Percentiles rank a stretch among this genome's conserved stretches.
These are phyloP conservation scores for Volvox africanus DNA, from an alignment of 139 green algal species.

Conservation along the genomic window DNA sequence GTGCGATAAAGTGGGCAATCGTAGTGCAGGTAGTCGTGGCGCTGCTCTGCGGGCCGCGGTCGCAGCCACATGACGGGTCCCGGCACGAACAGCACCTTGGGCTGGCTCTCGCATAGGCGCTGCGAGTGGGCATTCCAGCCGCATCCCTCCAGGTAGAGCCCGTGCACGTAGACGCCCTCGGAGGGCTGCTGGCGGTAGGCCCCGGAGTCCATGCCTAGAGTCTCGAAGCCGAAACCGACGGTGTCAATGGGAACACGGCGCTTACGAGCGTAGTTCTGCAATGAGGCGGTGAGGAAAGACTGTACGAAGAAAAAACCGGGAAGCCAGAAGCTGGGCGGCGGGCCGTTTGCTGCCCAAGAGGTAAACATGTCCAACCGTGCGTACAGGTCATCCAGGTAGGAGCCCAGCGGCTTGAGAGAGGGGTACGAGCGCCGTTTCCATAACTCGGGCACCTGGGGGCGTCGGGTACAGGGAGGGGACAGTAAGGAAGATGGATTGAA, in stretches of 20 bases:
- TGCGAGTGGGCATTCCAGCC: constrained; percentile 69
- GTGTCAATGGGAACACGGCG: constrained; percentile 82
- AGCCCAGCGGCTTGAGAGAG: constrained; percentile 78
- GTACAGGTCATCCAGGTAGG: constrained; percentile 83
- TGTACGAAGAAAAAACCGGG: constrained; percentile 90
- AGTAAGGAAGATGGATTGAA: too few relatives aligned
- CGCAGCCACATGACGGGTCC: constrained; percentile 80
- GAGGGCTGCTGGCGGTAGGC: constrained; percentile 61
- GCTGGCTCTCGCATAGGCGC: constrained; percentile 71
- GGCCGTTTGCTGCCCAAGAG: constrained; percentile 64
- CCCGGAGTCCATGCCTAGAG: constrained; percentile 71
- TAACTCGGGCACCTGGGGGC: constrained; percentile 70
- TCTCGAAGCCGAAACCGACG: constrained; percentile 81
- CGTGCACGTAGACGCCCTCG: constrained; percentile 79
- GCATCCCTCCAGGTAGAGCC: constrained; percentile 81
- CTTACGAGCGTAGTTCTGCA: constrained; percentile 85
- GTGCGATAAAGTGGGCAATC: constrained; percentile 88
- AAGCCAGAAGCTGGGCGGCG: constrained; percentile 82
- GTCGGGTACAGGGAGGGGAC: not conserved
- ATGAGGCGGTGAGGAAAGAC: constrained; percentile 80
- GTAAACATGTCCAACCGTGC: constrained; percentile 72
- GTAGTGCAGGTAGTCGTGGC: constrained; percentile 72
- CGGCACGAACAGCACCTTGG: constrained; percentile 77
- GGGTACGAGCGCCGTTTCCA: constrained; percentile 80
- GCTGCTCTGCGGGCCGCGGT: constrained; percentile 63